Conservation (phyloP, 202 grass and related monocot genomes). For the Carex arenaria region DNA sequence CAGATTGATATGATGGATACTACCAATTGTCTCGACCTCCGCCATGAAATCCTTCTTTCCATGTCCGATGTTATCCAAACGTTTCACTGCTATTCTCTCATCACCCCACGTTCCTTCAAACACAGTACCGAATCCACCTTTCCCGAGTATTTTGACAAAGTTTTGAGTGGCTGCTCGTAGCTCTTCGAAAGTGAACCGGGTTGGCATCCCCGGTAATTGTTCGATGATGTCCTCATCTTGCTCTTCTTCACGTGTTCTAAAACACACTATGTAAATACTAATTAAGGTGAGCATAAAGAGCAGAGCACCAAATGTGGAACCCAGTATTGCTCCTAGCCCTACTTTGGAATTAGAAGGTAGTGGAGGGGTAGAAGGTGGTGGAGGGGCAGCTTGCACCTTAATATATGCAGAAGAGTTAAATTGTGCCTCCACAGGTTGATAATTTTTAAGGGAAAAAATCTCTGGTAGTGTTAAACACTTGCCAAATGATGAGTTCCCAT, state of each 20-base stretch:
- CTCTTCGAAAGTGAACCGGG: slow-evolving; percentile 29
- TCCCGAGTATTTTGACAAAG: slow-evolving; percentile 31
- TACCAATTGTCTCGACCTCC: slow-evolving; percentile 47
- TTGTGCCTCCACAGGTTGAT: neutral
- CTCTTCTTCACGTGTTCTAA: neutral
- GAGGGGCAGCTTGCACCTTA: slow-evolving; percentile 30
- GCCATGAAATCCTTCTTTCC: slow-evolving; percentile 33
- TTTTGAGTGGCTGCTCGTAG: slow-evolving; percentile 27
- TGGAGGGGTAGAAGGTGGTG: neutral
- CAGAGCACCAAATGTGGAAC: neutral
- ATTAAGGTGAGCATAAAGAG: neutral
- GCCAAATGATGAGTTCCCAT: slow-evolving; percentile 15
- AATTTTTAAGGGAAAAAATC: slow-evolving; percentile 24
- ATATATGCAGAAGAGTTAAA: slow-evolving; percentile 35
- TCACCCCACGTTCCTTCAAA: slow-evolving; percentile 30
- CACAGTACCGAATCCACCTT: slow-evolving; percentile 44
- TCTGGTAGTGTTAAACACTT: slow-evolving; percentile 22
- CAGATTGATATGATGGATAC: slow-evolving; percentile 34
- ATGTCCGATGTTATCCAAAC: slow-evolving; percentile 30
- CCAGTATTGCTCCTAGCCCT: no score
- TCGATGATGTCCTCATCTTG: slow-evolving; percentile 24
- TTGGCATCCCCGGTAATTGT: slow-evolving; percentile 29
- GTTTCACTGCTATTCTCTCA: slow-evolving; percentile 13
- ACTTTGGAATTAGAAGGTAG: neutral
- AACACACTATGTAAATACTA: neutral